Base-by-base conservation (phyloP, 2,329 filamentous ascomycete species). In the Pezicula radicicola region DNA sequence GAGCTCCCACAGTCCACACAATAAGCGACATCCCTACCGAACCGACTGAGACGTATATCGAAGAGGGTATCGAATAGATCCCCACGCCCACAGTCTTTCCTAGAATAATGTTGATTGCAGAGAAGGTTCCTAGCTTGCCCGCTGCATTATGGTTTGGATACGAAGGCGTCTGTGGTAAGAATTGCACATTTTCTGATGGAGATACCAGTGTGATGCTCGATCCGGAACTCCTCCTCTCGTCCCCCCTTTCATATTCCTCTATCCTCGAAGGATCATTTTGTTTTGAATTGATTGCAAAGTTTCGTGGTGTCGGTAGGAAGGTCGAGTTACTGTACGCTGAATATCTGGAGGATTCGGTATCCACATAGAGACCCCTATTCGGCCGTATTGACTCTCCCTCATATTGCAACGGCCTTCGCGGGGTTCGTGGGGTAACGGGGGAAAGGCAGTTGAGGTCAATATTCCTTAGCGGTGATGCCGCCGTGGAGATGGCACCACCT, bases 61-160 rank as follows among this genome's bases (percentile, higher is more conserved):
- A 77, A 2, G 76, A 76, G 1, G 80, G 80, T 1, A 80, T 79
- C 1, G 79, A 79, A 60, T 81, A 83, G 21, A 79, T 68, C 55
- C 75, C 70, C 9, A 73, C 66, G 3, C 73, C 73, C 21, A 75
- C 59, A 0, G 68, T 70, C 55, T 70, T 71, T 33, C 68, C 67
- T 8, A 71, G 60, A 28, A 71, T 71, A 39, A 71, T 68, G 49
- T 67, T 70, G 55, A 70, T 67, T 35, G 66, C 64, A 8, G 67
- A 70, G 37, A 70, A 54, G 13, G 67, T 67, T 7, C 69, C 69
- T 3, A 71, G 61, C 46, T 70, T 70, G 1, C 62, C 63, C 57
- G 48, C 58, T 6, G 21, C 10, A 28, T 45, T 57, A 21, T 58
- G 42, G 50, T 13, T 37, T 55, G 48, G 15, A 43, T 19, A 19